Conservation (phyloP, 73 alveolate species). For the Paramecium sonneborni region DNA sequence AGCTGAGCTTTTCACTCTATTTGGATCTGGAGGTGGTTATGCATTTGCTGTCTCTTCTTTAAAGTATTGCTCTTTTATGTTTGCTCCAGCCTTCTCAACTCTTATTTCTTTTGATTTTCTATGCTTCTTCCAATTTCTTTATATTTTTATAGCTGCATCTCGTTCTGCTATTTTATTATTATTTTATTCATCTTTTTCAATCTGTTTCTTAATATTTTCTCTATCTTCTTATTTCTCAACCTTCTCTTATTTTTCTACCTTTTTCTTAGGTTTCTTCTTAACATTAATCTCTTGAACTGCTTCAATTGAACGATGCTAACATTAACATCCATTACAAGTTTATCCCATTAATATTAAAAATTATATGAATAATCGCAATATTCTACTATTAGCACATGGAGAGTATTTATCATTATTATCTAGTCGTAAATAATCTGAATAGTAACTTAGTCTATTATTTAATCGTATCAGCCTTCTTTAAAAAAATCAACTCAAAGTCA, state of each 20-base stretch:
- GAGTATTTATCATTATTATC: background rate
- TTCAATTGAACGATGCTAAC: background rate
- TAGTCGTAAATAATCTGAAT: background rate
- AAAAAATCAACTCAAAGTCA: background rate
- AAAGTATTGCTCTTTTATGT: background rate
- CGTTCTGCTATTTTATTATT: background rate
- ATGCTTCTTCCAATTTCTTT: slow-evolving; percentile 21
- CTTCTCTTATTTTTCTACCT: background rate
- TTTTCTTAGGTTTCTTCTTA: slow-evolving; percentile 5
- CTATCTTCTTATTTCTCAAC: background rate
- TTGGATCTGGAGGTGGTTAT: background rate
- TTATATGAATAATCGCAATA: background rate
- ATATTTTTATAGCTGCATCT: background rate
- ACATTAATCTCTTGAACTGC: background rate
- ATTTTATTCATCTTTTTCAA: background rate
- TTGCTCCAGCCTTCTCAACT: background rate
- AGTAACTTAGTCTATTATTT: background rate
- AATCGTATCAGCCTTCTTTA: background rate
- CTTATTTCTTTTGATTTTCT: background rate
- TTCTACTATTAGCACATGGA: background rate
- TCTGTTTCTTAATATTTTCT: background rate
- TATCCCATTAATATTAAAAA: background rate
- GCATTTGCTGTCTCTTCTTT: background rate
- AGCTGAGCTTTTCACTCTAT: background rate
- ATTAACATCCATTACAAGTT: background rate